These are phyloP conservation scores for Umbelopsis sp. DNA, from an alignment of 371 early-diverging fungal species.

Conservation along the genomic window DNA sequence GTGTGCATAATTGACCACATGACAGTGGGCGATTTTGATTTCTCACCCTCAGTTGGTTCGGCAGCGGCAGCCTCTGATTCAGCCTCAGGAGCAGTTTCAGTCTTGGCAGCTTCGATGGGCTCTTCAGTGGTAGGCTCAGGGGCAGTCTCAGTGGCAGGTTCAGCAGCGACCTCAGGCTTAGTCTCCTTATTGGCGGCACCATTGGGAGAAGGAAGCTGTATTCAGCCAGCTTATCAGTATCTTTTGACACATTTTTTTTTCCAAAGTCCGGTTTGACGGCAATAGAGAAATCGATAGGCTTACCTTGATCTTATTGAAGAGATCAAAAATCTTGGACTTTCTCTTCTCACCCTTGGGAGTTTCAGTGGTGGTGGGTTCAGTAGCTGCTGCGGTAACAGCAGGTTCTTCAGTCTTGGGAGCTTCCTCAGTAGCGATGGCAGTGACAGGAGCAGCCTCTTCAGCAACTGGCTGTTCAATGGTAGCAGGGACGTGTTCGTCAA, in stretches of 20 bases:
- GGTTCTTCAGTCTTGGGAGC: constrained; percentile 20
- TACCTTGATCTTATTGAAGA: constrained; percentile 18
- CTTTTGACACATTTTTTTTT: constrained; percentile 10
- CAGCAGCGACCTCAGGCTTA: constrained; percentile 18
- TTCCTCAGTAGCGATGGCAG: constrained; percentile 16
- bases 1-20: constrained; percentile 5
- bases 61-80: constrained; percentile 28
- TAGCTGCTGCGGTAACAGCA: background rate
- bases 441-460: background rate
- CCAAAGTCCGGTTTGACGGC: constrained; percentile 14
- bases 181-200: constrained; percentile 8
- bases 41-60: constrained; percentile 26
- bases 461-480: constrained; percentile 6
- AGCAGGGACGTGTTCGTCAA: constrained; percentile 6
- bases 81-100: constrained; percentile 21
- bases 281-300: background rate
- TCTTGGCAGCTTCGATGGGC: constrained; percentile 23
- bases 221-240: constrained; percentile 11
- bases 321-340: constrained; percentile 17
- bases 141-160: constrained; percentile 15
- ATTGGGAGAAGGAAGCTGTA: constrained; percentile 9
- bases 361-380: constrained; percentile 11
- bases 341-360: constrained; percentile 12
- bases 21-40: background rate
- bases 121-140: constrained; percentile 6